A percentile compares a stretch with the other conserved stretches of the same genome.
These are phyloP conservation scores for Vigna angularis DNA, from an alignment of 306 rosid genomes.

Conservation along the genomic window DNA sequence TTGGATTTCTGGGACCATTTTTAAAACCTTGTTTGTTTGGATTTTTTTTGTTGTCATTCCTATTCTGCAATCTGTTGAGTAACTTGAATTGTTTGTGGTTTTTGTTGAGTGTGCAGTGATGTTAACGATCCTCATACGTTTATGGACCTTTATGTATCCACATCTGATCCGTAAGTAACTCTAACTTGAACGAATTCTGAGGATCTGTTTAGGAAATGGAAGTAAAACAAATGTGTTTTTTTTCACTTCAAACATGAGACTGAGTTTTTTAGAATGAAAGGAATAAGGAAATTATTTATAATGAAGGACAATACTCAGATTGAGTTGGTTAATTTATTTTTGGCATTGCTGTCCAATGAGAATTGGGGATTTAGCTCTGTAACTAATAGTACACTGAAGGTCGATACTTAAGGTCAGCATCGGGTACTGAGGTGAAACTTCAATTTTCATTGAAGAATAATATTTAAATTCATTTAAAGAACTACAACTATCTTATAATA, in stretches of 20 bases:
- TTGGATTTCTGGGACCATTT: not conserved
- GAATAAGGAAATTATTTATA: not conserved
- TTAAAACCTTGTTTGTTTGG: not conserved
- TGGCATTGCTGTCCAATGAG: not conserved
- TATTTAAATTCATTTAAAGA: not conserved
- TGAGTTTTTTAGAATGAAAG: not conserved
- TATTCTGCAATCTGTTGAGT: constrained; percentile 7
- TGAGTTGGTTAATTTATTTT: not conserved
- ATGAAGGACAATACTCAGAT: not conserved
- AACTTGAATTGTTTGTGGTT: not conserved
- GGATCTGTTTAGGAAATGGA: constrained; percentile 1
- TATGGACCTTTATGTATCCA: constrained; percentile 83
- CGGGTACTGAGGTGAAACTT: not conserved
- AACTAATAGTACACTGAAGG: not conserved
- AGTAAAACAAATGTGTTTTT: not conserved
- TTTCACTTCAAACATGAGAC: not conserved
- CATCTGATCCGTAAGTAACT: constrained; percentile 77
- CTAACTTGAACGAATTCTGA: constrained; percentile 30
- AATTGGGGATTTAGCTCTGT: not conserved
- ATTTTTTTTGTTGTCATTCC: not conserved
- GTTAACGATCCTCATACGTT: constrained; percentile 89
- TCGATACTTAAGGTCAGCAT: not conserved
- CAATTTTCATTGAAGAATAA: not conserved
- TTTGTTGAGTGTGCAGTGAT: constrained; percentile 63
- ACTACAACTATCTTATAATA: not conserved